phyloP scores from a whole-genome alignment of 768 basidiomycete genomes.

The Calocybe indica region DNA sequence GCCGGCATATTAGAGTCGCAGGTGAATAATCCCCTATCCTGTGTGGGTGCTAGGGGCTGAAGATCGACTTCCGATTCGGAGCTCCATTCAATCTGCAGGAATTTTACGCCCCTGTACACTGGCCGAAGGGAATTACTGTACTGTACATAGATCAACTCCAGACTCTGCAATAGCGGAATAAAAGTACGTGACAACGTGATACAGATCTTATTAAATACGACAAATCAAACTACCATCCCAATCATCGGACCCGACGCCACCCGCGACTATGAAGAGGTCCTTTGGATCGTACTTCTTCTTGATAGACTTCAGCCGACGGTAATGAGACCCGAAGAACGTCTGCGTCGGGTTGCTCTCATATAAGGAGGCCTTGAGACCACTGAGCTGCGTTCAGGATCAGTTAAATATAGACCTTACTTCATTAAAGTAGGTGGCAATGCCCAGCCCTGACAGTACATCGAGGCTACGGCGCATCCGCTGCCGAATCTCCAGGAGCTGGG shows the following conservation, averaged over 20 bases:
- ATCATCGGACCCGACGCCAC: conserved; percentile 47
- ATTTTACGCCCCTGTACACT: too few relatives aligned
- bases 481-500: conserved; percentile 13
- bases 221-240: conserved; percentile 28
- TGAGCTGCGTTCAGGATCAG: neutral
- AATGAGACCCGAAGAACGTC: conserved; percentile 42
- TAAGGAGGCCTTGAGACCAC: conserved; percentile 29
- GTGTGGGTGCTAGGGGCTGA: too few relatives aligned
- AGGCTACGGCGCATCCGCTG: conserved; percentile 14
- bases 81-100: too few relatives aligned
- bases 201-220: neutral
- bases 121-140: too few relatives aligned
- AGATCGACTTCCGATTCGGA: too few relatives aligned
- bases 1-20: too few relatives aligned
- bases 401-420: conserved; percentile 27
- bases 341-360: conserved; percentile 33
- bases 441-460: conserved; percentile 18
- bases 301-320: conserved; percentile 30
- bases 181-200: too few relatives aligned
- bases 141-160: too few relatives aligned
- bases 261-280: conserved; percentile 36
- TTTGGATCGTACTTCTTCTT: conserved; percentile 40
- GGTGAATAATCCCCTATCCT: too few relatives aligned
- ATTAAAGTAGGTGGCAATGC: conserved; percentile 41
- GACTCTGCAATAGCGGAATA: too few relatives aligned